Evolutionary conservation across 2,329 filamentous ascomycete genomes (phyloP), one percentile per base, ranked within the genome.

Genomic region (Venturia pyrina): DNA sequence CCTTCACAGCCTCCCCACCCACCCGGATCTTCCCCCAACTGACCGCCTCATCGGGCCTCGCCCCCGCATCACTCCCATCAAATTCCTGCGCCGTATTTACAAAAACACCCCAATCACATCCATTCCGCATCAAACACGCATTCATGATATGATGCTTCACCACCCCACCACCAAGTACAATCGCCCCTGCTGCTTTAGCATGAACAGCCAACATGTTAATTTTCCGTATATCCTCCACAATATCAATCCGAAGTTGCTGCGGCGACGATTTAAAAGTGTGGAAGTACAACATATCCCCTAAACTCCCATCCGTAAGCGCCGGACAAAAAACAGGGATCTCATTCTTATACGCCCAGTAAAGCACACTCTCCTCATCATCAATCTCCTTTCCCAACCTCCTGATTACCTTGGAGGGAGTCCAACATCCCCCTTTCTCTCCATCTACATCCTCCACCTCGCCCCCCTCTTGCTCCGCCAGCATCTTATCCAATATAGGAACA

Each of bases 101-200:
- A 75, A 96, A 99, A 1, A 99, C 95, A 1, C 95, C 95, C 68
- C 90, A 93, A 76, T 99, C 95, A 19, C 95, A 95, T 1, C 95
- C 95, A 72, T 99, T 99, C 62, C 95, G 87, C 95, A 99, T 98
- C 72, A 99, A 77, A 72, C 92, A 96, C 2, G 95, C 95, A 75
- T 99, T 99, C 63, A 95, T 93, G 74, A 99, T 98, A 76, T 99
- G 95, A 73, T 99, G 95, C 80, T 99, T 99, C 72, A 99, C 85
- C n/a, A 99, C 80, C 0, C 95, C 95, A 7, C 95, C 95, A 0
- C 95, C 95, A 0, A 99, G 81, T 66, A 99, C 91, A 70, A 99
- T 93, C 89, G 98, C 98, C 63, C 95, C 95, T 0, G 91, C 89
- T 65, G 91, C 83, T 78, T 92, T 91, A 2, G 95, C 95, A 17